A percentile compares a stretch with the other conserved stretches of the same genome.
Conservation (phyloP, 441 rosid genomes). For the Oxalis stricta region DNA sequence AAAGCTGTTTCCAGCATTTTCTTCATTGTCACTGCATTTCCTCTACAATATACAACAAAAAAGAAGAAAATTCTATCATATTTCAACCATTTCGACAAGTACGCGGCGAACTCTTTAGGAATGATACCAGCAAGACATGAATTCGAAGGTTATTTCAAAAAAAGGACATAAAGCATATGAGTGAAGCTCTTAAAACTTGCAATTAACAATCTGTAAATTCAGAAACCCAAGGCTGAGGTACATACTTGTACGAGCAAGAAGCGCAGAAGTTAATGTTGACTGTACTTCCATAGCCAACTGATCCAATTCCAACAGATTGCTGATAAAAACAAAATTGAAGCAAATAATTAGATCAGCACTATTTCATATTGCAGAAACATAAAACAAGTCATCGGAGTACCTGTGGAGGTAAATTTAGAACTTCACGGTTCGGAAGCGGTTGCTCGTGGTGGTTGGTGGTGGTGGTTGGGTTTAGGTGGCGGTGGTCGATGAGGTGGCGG, state of each 20-base stretch:
- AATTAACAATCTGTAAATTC: neutral
- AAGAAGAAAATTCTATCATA: neutral
- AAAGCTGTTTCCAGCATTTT: slow-evolving; percentile 78
- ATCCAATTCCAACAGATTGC: slow-evolving; percentile 25
- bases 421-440: slow-evolving; percentile 16
- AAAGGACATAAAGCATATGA: too few relatives aligned
- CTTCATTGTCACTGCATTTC: slow-evolving; percentile 71
- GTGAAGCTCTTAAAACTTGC: neutral
- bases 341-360: neutral
- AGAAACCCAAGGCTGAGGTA: neutral
- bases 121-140: too few relatives aligned
- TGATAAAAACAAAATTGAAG: slow-evolving; percentile 7
- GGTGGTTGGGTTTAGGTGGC: slow-evolving; percentile 21
- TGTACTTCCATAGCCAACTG: slow-evolving; percentile 44
- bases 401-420: slow-evolving; percentile 33
- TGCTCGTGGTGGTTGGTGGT: slow-evolving; percentile 22
- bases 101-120: too few relatives aligned
- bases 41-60: slow-evolving; percentile 29
- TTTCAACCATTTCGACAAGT: neutral
- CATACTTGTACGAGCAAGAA: slow-evolving; percentile 67
- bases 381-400: slow-evolving; percentile 5
- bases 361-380: neutral
- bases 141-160: too few relatives aligned
- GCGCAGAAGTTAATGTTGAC: slow-evolving; percentile 66
- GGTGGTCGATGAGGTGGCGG: slow-evolving; percentile 46